Evolutionary conservation across 495 filamentous ascomycete genomes (phyloP).

Genomic region (Penicillium nucicola): DNA sequence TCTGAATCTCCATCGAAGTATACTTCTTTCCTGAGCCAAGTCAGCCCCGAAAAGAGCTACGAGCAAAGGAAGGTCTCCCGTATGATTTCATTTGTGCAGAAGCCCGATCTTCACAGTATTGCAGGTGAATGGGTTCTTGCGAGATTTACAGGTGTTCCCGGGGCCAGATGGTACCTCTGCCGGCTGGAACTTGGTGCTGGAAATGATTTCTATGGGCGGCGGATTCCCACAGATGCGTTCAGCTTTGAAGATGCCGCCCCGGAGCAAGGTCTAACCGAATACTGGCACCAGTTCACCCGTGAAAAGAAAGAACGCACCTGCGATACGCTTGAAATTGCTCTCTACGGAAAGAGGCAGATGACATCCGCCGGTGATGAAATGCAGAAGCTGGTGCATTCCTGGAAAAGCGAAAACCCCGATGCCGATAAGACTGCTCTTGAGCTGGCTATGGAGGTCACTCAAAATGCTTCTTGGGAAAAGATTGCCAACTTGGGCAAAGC

Average conservation of each 20-base stretch:
- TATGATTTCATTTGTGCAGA: slow-evolving; percentile 43
- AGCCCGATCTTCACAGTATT: slow-evolving; percentile 30
- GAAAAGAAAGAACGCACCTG: slow-evolving; percentile 14
- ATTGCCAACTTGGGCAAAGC: slow-evolving; percentile 3
- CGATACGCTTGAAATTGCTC: slow-evolving; percentile 8
- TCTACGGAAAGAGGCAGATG: slow-evolving; percentile 2
- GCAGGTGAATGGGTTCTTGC: slow-evolving; percentile 50
- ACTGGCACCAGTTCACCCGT: slow-evolving; percentile 13
- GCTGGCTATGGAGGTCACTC: not conserved
- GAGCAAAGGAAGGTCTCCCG: slow-evolving; percentile 29
- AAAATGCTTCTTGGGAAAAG: slow-evolving; percentile 1
- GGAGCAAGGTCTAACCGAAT: slow-evolving; percentile 14
- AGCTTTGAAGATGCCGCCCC: slow-evolving; percentile 16
- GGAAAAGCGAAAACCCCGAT: not conserved
- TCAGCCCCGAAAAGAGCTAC: not conserved
- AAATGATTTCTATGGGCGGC: slow-evolving; percentile 6
- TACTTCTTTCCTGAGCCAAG: not conserved
- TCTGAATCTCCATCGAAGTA: not conserved
- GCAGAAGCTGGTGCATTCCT: not conserved
- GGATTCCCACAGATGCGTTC: slow-evolving; percentile 14
- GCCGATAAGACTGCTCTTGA: not conserved
- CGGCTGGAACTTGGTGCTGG: slow-evolving; percentile 31
- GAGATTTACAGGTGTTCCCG: slow-evolving; percentile 37
- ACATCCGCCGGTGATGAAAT: not conserved
- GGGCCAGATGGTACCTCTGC: slow-evolving; percentile 48